Base-by-base conservation (phyloP, 345 rosid genomes). In the Carallia brachiata region DNA sequence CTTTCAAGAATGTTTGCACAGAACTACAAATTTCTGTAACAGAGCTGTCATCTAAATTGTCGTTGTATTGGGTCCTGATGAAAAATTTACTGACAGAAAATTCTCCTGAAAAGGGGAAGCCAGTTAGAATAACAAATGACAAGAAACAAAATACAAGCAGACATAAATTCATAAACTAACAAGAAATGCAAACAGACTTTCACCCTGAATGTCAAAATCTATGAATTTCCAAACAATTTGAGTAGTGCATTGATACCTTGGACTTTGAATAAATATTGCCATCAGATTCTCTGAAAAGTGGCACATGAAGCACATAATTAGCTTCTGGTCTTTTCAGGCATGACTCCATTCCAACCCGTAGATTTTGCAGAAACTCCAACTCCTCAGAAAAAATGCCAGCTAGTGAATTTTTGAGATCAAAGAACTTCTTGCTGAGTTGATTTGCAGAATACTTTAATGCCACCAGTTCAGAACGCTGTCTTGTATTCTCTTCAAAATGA, bases 331-430 rank as follows among this genome's bases (percentile, higher is more conserved):
- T 80, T 73, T 82, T 78, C 23, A 83, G 74, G 75, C 76, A 80
- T 75, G 83, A 84, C 52, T 78, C 81, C 73, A 89, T 72, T 36
- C 73, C 79, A 68, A 66, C 79, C 80, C 85, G 87, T 75, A 94
- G 75, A 75, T 83, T 79, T 74, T 77, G 82, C 81, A 91, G 78
- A 75, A 85, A 83, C 75, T 85, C 87, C 74, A 79, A 69, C 74
- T 91, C 89, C 82, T 81, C 75, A 17, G 83, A 77, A 67, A 87
- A 78, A 78, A 86, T 76, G 84, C 81, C 81, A 62, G 82, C 75
- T 34, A 86, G 58, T 58, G 78, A 70, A 72, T 68, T 73, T 69
- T 69, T 73, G 68, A 88, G 67, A 66, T 86, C 83, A 70, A 77
- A 61, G 56, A 88, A 77, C 13, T 77, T 72, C 73, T 82, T 75